Conservation (phyloP, 2,329 filamentous ascomycete species). For the Gyromitra esculenta region DNA sequence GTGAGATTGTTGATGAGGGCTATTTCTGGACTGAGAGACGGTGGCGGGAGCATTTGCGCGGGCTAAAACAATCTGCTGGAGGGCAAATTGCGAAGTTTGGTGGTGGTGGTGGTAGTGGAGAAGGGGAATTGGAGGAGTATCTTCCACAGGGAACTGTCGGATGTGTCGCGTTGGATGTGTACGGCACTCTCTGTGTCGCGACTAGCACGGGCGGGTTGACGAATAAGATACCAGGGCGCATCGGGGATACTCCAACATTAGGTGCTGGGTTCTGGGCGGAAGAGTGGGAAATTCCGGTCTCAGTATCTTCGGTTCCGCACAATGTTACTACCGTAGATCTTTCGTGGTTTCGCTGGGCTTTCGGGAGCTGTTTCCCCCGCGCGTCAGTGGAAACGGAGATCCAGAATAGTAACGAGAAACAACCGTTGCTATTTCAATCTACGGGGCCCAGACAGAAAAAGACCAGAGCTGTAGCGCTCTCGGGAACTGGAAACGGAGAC, state of each 20-base stretch:
- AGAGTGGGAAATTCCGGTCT: constrained; percentile 71
- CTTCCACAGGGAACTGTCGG: constrained; percentile 86
- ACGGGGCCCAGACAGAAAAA: constrained; percentile 54
- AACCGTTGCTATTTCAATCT: constrained; percentile 23
- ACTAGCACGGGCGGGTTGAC: constrained; percentile 80
- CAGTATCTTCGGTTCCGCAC: background rate
- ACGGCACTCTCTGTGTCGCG: constrained; percentile 75
- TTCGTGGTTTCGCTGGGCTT: constrained; percentile 20
- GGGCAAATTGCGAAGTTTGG: constrained; percentile 62
- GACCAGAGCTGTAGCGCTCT: constrained; percentile 68
- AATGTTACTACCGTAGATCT: constrained; percentile 1
- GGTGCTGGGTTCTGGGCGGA: constrained; percentile 93
- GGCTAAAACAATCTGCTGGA: constrained; percentile 65
- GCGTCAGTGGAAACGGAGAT: constrained; percentile 14
- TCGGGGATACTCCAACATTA: constrained; percentile 85
- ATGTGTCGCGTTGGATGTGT: constrained; percentile 80
- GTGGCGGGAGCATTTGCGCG: constrained; percentile 80
- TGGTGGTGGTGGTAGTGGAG: constrained; percentile 61
- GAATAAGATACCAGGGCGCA: constrained; percentile 84
- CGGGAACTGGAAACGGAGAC: constrained; percentile 88
- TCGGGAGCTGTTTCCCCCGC: constrained; percentile 17
- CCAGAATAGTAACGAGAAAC: constrained; percentile 27
- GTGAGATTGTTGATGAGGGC: constrained; percentile 73
- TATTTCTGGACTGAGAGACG: constrained; percentile 80
- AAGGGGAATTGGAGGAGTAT: constrained; percentile 69